Evolutionary conservation across 2,329 filamentous ascomycete genomes (phyloP), one percentile per base, ranked within the genome.

Genomic region (Alternaria arbusti): DNA sequence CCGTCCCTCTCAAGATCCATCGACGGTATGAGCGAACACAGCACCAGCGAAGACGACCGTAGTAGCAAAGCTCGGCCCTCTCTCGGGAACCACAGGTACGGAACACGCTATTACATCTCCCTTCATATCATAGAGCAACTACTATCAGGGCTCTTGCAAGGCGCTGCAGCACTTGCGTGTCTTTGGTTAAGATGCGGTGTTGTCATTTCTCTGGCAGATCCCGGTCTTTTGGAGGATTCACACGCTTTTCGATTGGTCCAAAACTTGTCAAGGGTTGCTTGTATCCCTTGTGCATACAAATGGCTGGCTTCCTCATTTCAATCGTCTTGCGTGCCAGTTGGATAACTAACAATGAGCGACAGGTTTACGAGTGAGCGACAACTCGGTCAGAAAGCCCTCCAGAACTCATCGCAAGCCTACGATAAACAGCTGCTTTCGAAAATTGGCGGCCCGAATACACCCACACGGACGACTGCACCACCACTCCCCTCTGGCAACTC

Each of bases 371-470:
- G 87, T 71, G 87, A 89, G 76, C 83, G 82, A 54, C 85, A 88
- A 65, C 83, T 89, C 51, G 88, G 87, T 50, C 83, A 86, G 66
- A 82, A 85, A 65, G 85, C 86, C 50, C 83, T 88, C 44, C 84
- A 87, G 67, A 84, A 83, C 60, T 88, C 87, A 3, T 88, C 86
- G 23, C 86, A 89, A 71, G 86, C 85, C 30, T 90, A 89, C 76
- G 88, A 90, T 71, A 86, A 89, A 74, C 86, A 88, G 65, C 78
- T 89, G 12, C 78, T 90, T 25, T 88, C 86, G 52, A 88, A 88
- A 68, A 89, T 89, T 62, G 87, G 87, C 30, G 87, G 87, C 50
- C 84, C 86, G 6, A 85, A 85, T 60, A 87, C 87, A 8, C 85
- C 85, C 25, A 84, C 86, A 17, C 81, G 85, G 54, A 81, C 73